Base-by-base conservation (phyloP, 73 alveolate genomes). In the Paramecium primaurelia region DNA sequence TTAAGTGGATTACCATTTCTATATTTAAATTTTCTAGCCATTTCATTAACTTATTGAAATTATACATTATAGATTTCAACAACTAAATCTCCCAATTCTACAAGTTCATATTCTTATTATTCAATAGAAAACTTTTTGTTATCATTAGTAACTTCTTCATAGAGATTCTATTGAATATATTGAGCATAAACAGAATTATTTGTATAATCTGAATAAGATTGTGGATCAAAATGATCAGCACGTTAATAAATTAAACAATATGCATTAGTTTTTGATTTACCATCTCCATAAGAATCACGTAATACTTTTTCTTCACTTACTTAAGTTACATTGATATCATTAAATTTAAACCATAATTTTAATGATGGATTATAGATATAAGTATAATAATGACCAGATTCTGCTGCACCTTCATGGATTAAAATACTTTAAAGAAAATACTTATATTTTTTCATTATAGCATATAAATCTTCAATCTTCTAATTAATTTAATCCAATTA, bases 331-430 rank as follows among this genome's bases (percentile, higher is more conserved):
- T 92, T 59, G 42, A 95, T 93, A 85, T 96, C 99, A 91, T 96
- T 95, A 89, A 75, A 96, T 77, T 90, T 96, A 83, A 92, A 80
- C 96, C 97, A 96, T 49, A 73, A 28, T 18, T 93, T 75, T 8
- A 77, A 37, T 26, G 54, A 73, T 40, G 86, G 75, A 92, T 96
- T 97, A 59, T 95, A 68, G 12, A 96, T 96, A 64, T 71, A 94
- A 34, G 98, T 64, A 71, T 96, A 96, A 84, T 95, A 96, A 92
- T 96, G 99, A n/a, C 99, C 99, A 59, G 96, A 47, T 14, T 93
- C 86, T 26, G 97, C 97, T 11, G 80, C 86, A 20, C 99, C 99
- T 51, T 95, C 98, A 92, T 96, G 99, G 6, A 96, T 92, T 54
- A 95, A 36, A 16, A 96, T 84, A 2, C 95, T 45, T 58, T 95